Percentiles rank a stretch among this genome's conserved stretches.
Evolutionary conservation across 2,329 filamentous ascomycete species (phyloP).

Genomic region (Neospermospora avenae): DNA sequence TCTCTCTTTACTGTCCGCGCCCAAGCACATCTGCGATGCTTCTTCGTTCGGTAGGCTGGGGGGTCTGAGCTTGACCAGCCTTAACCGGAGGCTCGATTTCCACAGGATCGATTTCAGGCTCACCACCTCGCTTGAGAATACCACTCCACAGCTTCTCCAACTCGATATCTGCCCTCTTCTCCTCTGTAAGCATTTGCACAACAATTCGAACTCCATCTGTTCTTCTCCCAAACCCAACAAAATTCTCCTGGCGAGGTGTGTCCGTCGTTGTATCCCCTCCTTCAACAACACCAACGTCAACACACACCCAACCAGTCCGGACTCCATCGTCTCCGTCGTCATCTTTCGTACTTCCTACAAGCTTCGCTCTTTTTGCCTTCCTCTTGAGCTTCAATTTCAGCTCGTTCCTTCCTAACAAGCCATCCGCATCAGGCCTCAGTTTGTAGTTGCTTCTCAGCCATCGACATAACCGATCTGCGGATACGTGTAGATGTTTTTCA

Average conservation of each 20-base stretch:
- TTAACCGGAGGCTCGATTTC: neutral
- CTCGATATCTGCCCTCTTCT: slow-evolving; percentile 64
- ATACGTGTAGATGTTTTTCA: slow-evolving; percentile 89
- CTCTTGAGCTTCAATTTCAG: slow-evolving; percentile 82
- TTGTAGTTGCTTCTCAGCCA: slow-evolving; percentile 75
- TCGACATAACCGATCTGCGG: slow-evolving; percentile 82
- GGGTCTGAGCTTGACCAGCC: neutral
- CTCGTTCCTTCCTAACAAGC: slow-evolving; percentile 84
- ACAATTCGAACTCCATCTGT: slow-evolving; percentile 59
- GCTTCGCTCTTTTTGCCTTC: slow-evolving; percentile 75
- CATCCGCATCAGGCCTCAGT: slow-evolving; percentile 76
- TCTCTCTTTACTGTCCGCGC: slow-evolving; percentile 15
- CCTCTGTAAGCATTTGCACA: slow-evolving; percentile 69
- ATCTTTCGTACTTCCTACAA: slow-evolving; percentile 68
- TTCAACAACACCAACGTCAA: slow-evolving; percentile 75
- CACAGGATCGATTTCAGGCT: slow-evolving; percentile 32
- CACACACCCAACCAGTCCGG: slow-evolving; percentile 92
- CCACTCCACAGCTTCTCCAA: slow-evolving; percentile 59
- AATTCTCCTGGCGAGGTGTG: slow-evolving; percentile 47
- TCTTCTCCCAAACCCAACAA: slow-evolving; percentile 73
- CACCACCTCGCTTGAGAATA: slow-evolving; percentile 33
- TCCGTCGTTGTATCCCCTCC: slow-evolving; percentile 42
- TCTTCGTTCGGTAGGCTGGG: neutral
- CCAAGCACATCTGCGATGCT: neutral
- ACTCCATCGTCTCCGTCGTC: slow-evolving; percentile 76